Percentiles rank a stretch among this genome's conserved stretches.
These are phyloP conservation scores for Fusarium concolor DNA, from an alignment of 2,329 filamentous ascomycete genomes.

Conservation along the genomic window DNA sequence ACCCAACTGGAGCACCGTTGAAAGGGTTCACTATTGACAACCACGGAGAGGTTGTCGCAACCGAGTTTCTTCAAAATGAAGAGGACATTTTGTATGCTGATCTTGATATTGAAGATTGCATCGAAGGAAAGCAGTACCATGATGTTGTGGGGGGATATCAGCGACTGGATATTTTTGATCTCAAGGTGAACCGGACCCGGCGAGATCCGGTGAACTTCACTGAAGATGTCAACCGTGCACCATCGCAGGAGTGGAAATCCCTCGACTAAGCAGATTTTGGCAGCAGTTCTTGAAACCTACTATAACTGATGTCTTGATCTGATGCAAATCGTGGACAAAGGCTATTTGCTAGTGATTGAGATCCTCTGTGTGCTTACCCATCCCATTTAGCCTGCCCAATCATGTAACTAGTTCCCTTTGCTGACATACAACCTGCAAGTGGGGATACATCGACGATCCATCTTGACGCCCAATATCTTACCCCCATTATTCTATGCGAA, in stretches of 20 bases:
- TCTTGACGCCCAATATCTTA: no score
- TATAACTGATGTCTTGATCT: no score
- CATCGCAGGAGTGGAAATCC: not conserved
- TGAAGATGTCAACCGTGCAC: fast-evolving
- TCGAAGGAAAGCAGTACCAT: conserved; percentile 69
- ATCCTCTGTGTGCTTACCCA: not conserved
- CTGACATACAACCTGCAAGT: not conserved
- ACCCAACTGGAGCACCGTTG: conserved; percentile 59
- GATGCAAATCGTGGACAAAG: no score
- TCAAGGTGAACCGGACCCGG: conserved; percentile 59
- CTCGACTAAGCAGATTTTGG: not conserved
- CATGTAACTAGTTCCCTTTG: not conserved
- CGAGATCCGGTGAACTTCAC: conserved; percentile 49
- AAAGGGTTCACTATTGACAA: conserved; percentile 52
- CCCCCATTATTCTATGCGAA: no score
- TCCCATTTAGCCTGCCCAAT: not conserved
- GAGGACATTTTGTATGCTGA: conserved; percentile 66
- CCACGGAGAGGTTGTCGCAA: conserved; percentile 31
- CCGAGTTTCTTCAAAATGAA: conserved; percentile 55
- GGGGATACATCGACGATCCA: not conserved
- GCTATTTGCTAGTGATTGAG: no score
- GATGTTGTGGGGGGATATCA: conserved; percentile 68
- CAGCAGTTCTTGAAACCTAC: no score
- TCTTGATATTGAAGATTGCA: conserved; percentile 59
- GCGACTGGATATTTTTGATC: conserved; percentile 63